Conservation (phyloP, 257 asterid species). For the Primulina huaijiensis region DNA sequence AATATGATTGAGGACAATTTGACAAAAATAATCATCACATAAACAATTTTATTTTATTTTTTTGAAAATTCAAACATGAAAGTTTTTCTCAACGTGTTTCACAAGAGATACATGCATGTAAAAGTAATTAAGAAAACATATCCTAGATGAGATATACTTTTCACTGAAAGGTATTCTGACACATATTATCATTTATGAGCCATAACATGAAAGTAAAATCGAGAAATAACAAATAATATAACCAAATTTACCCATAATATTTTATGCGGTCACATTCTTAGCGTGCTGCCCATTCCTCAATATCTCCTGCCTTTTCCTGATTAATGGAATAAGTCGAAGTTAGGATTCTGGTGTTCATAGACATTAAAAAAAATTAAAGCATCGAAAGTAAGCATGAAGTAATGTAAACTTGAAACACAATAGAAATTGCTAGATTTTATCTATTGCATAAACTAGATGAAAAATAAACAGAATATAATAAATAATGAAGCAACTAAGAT, state of each 20-base stretch:
- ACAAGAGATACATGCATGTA: neutral
- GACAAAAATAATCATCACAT: neutral
- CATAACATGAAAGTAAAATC: neutral
- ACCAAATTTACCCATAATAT: conserved; percentile 28
- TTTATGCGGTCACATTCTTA: conserved; percentile 43
- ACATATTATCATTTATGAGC: conserved; percentile 4
- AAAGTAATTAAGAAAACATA: neutral
- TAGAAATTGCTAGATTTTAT: neutral
- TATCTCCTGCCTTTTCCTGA: conserved; percentile 47
- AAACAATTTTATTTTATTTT: neutral
- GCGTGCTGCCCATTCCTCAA: conserved; percentile 22
- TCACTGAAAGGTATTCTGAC: neutral
- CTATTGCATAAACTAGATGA: too few species aligned
- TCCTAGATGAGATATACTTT: conserved; percentile 4
- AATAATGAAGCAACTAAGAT: neutral
- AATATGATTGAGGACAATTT: neutral
- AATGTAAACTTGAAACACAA: conserved; percentile 6
- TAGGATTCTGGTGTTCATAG: neutral
- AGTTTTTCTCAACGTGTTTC: conserved; percentile 10
- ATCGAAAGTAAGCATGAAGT: conserved; percentile 1
- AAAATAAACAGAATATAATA: neutral
- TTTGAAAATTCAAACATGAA: neutral
- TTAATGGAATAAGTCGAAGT: conserved; percentile 18
- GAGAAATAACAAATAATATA: conserved; percentile 7
- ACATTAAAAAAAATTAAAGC: conserved; percentile 1